Evolutionary conservation across 2,329 filamentous ascomycete species (phyloP), one percentile per base, ranked within the genome.

Genomic region (Colletotrichum shisoi): DNA sequence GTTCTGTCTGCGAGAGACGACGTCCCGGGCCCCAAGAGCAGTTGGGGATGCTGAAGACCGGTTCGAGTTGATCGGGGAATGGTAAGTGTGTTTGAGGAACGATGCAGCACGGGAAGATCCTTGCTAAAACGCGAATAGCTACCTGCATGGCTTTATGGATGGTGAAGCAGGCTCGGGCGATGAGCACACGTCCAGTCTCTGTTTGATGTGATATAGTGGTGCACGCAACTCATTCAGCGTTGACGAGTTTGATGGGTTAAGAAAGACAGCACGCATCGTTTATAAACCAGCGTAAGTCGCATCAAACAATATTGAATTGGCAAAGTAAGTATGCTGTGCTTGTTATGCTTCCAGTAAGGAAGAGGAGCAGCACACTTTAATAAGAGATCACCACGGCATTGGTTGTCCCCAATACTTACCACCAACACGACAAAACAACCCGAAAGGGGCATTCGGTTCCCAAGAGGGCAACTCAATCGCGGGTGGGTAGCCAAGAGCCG

Each of bases 381-480:
- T 12, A 48, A 15, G 45, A 8, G 6, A 27, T 13, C 21, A 27
- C 27, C 27, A 31, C 7, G 7, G 27, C 31, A 8, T 34, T 34
- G 31, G 31, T 9, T 9, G 31, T 34, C 31, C 31, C 31, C 31
- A 34, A 34, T 9, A 34, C 7, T 8, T 9, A 34, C 7, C 31
- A 31, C 3, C 24, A 31, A n/a, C 15, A 34, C 19, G 27, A 1
- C 17, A 52, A 37, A 6, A 17, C 6, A 13, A 11, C 4, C 27
- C 13, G 1, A 51, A 51, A 11, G 1, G 48, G 31, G 46, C 13
- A 13, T 49, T 4, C 19, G 19, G 17, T 15, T 37, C 57, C 63
- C 60, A 44, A 67, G 12, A 52, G 21, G 53, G 64, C 46, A 67
- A 63, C n/a, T 53, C 11, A 42, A 12, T 63, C 60, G 64, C 37